Conservation (phyloP, 2,329 filamentous ascomycete genomes). For the Apiospora saccharicola region DNA sequence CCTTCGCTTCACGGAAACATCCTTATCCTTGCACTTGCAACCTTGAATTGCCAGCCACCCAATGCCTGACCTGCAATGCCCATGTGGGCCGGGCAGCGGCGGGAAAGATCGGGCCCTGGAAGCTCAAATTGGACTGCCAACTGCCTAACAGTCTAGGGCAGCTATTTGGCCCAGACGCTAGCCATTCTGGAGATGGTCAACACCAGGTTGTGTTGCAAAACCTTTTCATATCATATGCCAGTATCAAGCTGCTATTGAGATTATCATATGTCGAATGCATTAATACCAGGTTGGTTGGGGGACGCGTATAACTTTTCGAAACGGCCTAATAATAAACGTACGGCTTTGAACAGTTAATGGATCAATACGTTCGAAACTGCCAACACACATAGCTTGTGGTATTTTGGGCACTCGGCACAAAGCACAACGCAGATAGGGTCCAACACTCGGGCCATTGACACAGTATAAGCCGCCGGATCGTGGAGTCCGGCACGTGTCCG, state of each 20-base stretch:
- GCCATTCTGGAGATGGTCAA: background rate
- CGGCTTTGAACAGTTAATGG: background rate
- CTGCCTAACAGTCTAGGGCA: slow-evolving; percentile 3
- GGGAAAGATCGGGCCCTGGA: slow-evolving; percentile 23
- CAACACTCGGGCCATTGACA: background rate
- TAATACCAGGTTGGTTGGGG: background rate
- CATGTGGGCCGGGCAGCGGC: slow-evolving; percentile 23
- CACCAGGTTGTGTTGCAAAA: background rate
- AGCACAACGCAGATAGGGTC: background rate
- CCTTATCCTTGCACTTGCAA: background rate
- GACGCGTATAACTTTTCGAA: background rate
- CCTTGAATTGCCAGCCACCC: background rate
- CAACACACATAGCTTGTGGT: background rate
- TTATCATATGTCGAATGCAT: background rate
- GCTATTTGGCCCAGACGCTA: background rate
- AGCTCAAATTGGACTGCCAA: slow-evolving; percentile 22
- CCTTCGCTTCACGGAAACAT: slow-evolving; percentile 25
- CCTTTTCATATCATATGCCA: background rate
- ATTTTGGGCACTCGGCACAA: background rate
- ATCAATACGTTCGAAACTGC: background rate
- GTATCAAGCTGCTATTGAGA: background rate
- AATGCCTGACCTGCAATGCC: slow-evolving; percentile 11
- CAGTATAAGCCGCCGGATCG: background rate
- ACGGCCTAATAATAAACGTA: background rate
- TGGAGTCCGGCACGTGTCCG: background rate